Evolutionary conservation across 352 stramenopile genomes (phyloP).

Genomic region (Peronospora farinosa): DNA sequence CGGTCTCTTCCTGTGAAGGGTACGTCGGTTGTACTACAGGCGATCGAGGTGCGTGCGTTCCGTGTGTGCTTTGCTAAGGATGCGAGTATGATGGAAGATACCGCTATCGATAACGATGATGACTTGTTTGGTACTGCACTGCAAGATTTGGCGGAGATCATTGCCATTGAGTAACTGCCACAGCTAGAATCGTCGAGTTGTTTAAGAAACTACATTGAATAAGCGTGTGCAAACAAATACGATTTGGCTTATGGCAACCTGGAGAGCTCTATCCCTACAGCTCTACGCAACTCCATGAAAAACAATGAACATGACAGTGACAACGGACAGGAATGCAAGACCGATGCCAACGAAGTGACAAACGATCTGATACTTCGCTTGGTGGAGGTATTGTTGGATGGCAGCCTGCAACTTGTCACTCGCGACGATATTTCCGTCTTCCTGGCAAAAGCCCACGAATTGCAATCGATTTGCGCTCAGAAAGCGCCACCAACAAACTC

Average conservation of each 20-base stretch:
- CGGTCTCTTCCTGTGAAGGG: conserved; percentile 42
- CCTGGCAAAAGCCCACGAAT: conserved; percentile 48
- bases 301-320: conserved; percentile 11
- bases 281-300: conserved; percentile 18
- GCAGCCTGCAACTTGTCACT: conserved; percentile 29
- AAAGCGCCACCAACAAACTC: conserved; percentile 50
- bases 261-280: not conserved
- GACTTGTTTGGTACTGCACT: conserved; percentile 22
- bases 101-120: conserved; percentile 5
- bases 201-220: conserved; percentile 2
- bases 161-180: conserved; percentile 28
- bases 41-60: conserved; percentile 93
- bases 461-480: conserved; percentile 48
- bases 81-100: not conserved
- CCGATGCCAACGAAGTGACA: conserved; percentile 31
- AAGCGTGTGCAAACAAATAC: not conserved
- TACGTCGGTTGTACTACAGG: conserved; percentile 62
- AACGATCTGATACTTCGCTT: conserved; percentile 39
- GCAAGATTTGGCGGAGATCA: conserved; percentile 30
- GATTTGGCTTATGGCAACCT: not conserved
- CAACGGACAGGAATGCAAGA: conserved; percentile 12
- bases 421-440: conserved; percentile 39
- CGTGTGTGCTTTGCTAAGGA: conserved; percentile 49
- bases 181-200: not conserved
- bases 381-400: conserved; percentile 33